Evolutionary conservation across 108 stramenopile species (phyloP), one percentile per base, ranked within the genome.

Genomic region (Cylindrotheca closterium): DNA sequence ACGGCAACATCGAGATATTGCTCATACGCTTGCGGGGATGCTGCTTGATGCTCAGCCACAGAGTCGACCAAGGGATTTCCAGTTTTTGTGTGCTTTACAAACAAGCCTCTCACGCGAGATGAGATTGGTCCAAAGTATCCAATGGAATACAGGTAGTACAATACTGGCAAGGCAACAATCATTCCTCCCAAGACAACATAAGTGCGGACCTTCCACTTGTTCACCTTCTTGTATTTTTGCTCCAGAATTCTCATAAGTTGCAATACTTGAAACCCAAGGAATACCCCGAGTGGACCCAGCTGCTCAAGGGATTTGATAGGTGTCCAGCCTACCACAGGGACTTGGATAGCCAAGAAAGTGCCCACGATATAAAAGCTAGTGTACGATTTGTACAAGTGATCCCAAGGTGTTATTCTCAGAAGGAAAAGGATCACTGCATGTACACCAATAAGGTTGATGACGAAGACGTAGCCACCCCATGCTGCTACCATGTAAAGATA

Each of bases 401-500:
- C 55, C 56, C 56, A 74, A 3, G 73, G 66, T 10, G 63, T 4
- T 22, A 93, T 72, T 22, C 93, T 93, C 21, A 86, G 45, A 33
- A 96, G 61, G 4, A 97, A 76, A 24, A 98, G 68, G 18, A 64
- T 47, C 0, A 86, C 71, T 1, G 93, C 93, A 77, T 98, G 95
- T 22, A 90, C 66, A 23, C 95, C 96, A 47, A 99, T 80, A 51
- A 98, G 80, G 79, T 99, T 99, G 67, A 98, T 69, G 26, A 99
- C 97, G 82, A 99, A 99, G 54, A 98, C 95, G 63, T 97, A 99
- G 17, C 99, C 99, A 54, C 99, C 99, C 99, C 99, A 99, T 0
- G 97, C 90, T 2, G 97, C 97, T n/a, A 97, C 99, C 99, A 99
- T 99, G 78, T 97, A 87, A 55, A 93, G 87, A 68, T 93, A 93